Conservation (phyloP, 305 asterid genomes). For the Solanum hybrid region DNA sequence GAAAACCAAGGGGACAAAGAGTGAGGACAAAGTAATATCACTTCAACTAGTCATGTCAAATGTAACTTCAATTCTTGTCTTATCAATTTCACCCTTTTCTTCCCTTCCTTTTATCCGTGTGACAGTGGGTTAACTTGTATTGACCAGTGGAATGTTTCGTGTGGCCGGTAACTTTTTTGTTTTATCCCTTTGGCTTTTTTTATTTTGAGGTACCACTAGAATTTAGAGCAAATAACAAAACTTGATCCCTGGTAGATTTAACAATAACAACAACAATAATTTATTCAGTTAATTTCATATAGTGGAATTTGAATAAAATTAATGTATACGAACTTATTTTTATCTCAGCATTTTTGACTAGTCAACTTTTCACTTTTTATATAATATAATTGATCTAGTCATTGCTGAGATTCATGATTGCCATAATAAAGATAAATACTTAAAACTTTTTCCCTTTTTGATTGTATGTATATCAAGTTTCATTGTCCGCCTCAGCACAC, state of each 20-base stretch:
- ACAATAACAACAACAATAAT: too few species aligned
- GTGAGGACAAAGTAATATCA: neutral
- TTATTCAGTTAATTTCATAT: too few species aligned
- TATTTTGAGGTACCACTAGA: neutral
- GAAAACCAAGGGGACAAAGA: neutral
- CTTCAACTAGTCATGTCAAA: slow-evolving; percentile 5
- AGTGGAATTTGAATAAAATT: neutral
- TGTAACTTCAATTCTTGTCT: neutral
- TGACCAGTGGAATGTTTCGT: neutral
- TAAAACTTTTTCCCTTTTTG: neutral
- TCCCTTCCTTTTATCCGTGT: neutral
- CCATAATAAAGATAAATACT: neutral
- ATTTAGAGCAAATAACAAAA: neutral
- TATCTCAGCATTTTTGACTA: too few species aligned
- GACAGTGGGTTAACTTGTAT: slow-evolving; percentile 1
- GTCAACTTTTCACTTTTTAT: too few species aligned
- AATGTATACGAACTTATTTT: too few species aligned
- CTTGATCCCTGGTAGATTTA: neutral
- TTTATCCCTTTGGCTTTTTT: neutral
- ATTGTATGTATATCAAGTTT: neutral
- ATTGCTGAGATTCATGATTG: too few species aligned
- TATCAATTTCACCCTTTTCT: neutral
- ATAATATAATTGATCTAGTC: too few species aligned
- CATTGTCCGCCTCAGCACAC: neutral
- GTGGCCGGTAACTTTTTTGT: neutral